phyloP scores from a whole-genome alignment of 1,284 basidiomycete genomes.

The Microbotryum silenes-acaulis region DNA sequence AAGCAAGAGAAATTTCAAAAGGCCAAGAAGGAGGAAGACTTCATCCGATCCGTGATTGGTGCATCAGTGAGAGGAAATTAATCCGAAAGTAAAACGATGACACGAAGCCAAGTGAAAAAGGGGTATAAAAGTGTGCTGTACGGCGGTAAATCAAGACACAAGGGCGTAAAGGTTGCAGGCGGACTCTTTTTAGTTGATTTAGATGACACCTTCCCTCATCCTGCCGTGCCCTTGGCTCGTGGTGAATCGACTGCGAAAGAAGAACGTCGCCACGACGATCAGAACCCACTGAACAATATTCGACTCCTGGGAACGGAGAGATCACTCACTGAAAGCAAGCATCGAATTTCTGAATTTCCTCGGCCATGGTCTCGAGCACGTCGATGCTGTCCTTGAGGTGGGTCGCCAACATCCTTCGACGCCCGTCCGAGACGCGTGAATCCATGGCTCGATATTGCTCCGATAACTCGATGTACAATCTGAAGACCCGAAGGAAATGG shows the following conservation, averaged over 20 bases:
- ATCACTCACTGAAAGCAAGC: slow-evolving; percentile 24
- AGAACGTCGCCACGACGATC: neutral
- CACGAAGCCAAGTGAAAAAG: neutral
- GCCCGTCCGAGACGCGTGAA: slow-evolving; percentile 60
- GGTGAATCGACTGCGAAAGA: neutral
- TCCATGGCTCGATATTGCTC: slow-evolving; percentile 85
- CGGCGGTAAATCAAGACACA: neutral
- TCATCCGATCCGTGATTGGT: neutral
- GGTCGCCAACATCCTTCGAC: slow-evolving; percentile 69
- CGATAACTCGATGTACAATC: slow-evolving; percentile 76
- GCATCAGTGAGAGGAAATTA: neutral
- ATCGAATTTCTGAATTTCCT: slow-evolving; percentile 27
- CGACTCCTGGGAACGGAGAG: neutral
- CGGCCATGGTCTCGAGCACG: slow-evolving; percentile 61
- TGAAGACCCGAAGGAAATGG: slow-evolving; percentile 37
- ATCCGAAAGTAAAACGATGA: neutral
- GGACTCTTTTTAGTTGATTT: neutral
- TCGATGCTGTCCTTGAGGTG: slow-evolving; percentile 84
- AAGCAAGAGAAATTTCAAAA: no score
- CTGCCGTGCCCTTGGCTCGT: neutral
- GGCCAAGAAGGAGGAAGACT: no score
- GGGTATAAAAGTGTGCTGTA: neutral
- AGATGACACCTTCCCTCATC: neutral
- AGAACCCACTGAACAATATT: neutral
- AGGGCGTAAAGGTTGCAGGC: neutral